Base-by-base conservation (phyloP, 2,329 filamentous ascomycete genomes). In the Penicillium sp. region DNA sequence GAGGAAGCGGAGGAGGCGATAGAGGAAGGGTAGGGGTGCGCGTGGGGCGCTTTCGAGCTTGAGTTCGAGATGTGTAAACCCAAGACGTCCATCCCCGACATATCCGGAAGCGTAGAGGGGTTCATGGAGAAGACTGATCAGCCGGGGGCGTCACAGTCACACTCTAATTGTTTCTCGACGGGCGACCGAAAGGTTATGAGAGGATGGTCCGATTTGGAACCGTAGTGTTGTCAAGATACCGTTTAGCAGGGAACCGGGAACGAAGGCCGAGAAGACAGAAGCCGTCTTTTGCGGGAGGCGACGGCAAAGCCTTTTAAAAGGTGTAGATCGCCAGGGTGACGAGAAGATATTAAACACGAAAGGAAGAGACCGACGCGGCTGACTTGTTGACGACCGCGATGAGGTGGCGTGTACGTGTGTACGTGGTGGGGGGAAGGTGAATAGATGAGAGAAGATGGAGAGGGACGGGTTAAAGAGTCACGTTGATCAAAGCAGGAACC, bases 1-100 rank as follows among this genome's bases (percentile, higher is more conserved):
- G 89, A 89, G 34, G 90, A 92, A 59, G 89, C 86, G 67, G 90
- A 90, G 58, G 89, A 89, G 71, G 88, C 86, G 81, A 92, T 79
- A 43, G 89, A 88, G 60, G 87, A 85, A 73, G 85, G 86, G 77
- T 91, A 93, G 65, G 87, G 84, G 71, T 82, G 78, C 71, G 73
- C 71, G 67, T 73, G 70, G 56, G 71, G 69, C 63, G 70, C 75
- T 76, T 71, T 70, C 57, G 72, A 69, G 60, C 71, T 66, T 64
- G 73, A 72, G 73, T 77, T 76, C 69, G 73, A 72, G 66, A 69
- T 57, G 56, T 69, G 76, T 70, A 76, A 71, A 73, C 75, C 75
- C 72, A 78, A 73, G 71, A 75, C 71, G 75, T 78, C 76, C 73
- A 78, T 76, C 68, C 72, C 73, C 73, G 76, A 70, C 74, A 78